These are phyloP conservation scores for Citrus trifoliata DNA, from an alignment of 345 rosid species.

Conservation along the genomic window DNA sequence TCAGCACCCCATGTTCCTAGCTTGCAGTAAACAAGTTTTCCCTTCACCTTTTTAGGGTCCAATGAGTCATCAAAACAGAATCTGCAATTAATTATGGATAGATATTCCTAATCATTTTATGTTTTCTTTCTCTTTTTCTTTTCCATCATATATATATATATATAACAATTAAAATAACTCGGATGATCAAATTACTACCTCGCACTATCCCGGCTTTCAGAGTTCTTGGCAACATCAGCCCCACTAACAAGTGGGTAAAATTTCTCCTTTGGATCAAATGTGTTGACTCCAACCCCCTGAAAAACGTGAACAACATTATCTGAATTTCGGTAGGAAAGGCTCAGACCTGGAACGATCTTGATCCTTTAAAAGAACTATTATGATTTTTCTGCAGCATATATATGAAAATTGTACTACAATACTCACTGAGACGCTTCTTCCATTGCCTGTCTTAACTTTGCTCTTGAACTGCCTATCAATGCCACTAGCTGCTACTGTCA, in stretches of 20 bases:
- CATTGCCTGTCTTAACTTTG: constrained; percentile 60
- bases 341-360: too few species aligned
- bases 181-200: constrained; percentile 29
- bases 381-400: too few species aligned
- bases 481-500: constrained; percentile 88
- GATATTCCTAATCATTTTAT: not conserved
- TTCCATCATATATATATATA: too few species aligned
- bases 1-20: constrained; percentile 49
- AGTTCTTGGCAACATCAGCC: constrained; percentile 47
- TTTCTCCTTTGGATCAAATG: constrained; percentile 51
- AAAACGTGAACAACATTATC: too few species aligned
- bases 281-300: constrained; percentile 70
- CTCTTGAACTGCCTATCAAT: constrained; percentile 71
- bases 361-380: too few species aligned
- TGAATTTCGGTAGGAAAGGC: too few species aligned
- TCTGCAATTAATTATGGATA: constrained; percentile 26
- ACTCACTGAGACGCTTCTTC: constrained; percentile 51
- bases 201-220: constrained; percentile 33
- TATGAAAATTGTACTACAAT: not conserved
- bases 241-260: constrained; percentile 73
- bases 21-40: constrained; percentile 61
- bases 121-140: not conserved
- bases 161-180: too few species aligned
- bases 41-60: constrained; percentile 71
- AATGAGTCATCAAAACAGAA: constrained; percentile 50